These are phyloP conservation scores for Heliosperma pusillum DNA, from an alignment of 148 eudicot species.

Conservation along the genomic window DNA sequence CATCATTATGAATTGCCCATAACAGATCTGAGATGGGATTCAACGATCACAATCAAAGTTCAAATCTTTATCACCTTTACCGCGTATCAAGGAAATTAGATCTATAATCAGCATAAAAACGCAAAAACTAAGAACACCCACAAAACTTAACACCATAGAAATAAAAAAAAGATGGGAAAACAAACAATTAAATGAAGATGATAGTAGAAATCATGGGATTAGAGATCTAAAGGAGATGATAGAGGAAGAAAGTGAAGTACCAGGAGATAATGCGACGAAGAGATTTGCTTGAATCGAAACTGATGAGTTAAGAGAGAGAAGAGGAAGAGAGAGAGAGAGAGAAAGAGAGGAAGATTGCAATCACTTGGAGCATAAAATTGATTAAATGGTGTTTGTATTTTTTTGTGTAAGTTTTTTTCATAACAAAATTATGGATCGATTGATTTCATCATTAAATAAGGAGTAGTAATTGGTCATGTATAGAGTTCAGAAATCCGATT, in stretches of 20 bases:
- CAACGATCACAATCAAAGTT: conserved; percentile 6
- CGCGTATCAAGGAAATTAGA: conserved; percentile 17
- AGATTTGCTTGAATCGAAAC: background rate
- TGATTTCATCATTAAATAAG: no score
- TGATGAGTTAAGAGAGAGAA: conserved; percentile 6
- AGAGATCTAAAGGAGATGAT: background rate
- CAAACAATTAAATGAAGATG: background rate
- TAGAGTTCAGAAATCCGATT: no score
- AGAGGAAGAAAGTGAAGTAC: background rate
- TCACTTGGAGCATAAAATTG: background rate
- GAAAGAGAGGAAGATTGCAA: background rate
- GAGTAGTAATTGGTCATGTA: no score
- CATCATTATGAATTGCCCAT: background rate
- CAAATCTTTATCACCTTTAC: background rate
- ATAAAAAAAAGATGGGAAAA: background rate
- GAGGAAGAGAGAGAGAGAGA: background rate
- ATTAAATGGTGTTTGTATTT: background rate
- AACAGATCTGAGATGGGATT: conserved; percentile 22
- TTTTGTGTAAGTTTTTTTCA: no score
- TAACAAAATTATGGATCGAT: no score
- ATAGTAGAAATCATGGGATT: background rate
- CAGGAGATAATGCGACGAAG: conserved; percentile 1
- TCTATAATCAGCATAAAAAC: conserved; percentile 3
- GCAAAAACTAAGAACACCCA: background rate
- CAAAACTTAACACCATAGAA: background rate